Evolutionary conservation across 805 yeast genomes (phyloP), one percentile per base, ranked within the genome.

Genomic region (Barnettozyma vustinii): DNA sequence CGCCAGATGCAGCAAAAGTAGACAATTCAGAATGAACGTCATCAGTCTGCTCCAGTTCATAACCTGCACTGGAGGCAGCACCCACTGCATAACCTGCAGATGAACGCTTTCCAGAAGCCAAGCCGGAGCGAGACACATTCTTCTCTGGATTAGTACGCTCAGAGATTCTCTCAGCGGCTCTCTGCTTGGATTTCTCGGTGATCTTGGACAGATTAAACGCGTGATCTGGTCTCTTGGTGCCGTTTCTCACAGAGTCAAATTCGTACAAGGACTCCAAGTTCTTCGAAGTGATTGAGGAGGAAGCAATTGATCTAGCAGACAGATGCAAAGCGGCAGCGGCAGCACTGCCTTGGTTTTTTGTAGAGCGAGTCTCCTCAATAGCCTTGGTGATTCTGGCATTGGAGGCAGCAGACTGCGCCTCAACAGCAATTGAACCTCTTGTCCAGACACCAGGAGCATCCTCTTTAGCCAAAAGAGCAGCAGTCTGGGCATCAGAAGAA

Each of bases 401-500:
- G 5, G 59, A 72, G 63, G 61, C 80, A 74, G 42, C 80, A 65
- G 56, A 73, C 64, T 67, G 72, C 25, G 77, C 76, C 45, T 72
- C 73, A 45, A 70, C 75, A 20, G 81, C 81, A 46, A 72, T 66
- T 9, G 74, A 70, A 32, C 75, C 75, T 56, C 81, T 70, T 35
- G 71, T 69, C 79, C 81, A 79, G 15, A 74, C 73, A 42, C 63
- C 63, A 39, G 78, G 75, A 44, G 74, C 71, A 18, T 76, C 71
- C 54, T 69, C 73, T 54, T 67, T 73, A 7, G 77, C 77, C 51
- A 70, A 61, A 9, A 73, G 59, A 2, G 89, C 88, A 44, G 88
- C 88, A 21, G 76, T 74, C 37, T 84, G 86, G 15, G 87, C 87
- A 46, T 80, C 87, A 8, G 83, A 73, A 16, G 82, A 76, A 13